A percentile compares a stretch with the other conserved stretches of the same genome.
phyloP scores from a whole-genome alignment of 73 alveolate genomes.

The Tetrahymena elliotti region DNA sequence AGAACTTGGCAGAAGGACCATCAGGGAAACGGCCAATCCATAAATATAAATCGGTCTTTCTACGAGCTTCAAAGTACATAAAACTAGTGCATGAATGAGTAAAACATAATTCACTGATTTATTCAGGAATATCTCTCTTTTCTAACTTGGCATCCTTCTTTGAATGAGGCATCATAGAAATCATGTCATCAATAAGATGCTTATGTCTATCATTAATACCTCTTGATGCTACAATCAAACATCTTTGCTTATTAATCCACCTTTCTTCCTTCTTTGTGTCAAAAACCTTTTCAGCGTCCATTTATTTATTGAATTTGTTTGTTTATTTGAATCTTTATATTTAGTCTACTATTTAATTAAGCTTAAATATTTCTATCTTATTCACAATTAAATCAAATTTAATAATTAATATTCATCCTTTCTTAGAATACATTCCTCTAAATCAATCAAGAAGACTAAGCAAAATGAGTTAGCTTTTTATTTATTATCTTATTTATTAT shows the following conservation, averaged over 20 bases:
- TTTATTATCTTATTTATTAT: too few species aligned
- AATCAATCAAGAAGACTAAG: background rate
- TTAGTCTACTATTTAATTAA: background rate
- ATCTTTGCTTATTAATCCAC: conserved; percentile 91
- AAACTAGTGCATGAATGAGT: conserved; percentile 86
- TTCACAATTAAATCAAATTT: background rate
- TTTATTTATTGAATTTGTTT: background rate
- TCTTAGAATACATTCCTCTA: background rate
- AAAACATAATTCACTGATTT: conserved; percentile 80
- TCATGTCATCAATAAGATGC: conserved; percentile 73
- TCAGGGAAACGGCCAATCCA: conserved; percentile 93
- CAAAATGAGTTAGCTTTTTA: background rate
- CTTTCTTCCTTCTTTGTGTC: conserved; percentile 51
- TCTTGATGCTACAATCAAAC: conserved; percentile 80
- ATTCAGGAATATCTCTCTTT: conserved; percentile 73
- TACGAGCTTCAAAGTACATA: conserved; percentile 83
- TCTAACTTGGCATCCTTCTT: conserved; percentile 95
- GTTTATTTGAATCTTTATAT: background rate
- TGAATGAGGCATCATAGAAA: conserved; percentile 87
- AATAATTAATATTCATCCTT: background rate
- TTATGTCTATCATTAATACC: conserved; percentile 80
- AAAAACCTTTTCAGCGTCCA: conserved; percentile 32
- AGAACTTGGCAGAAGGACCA: conserved; percentile 93
- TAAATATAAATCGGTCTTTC: conserved; percentile 78
- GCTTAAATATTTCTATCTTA: background rate